These are phyloP conservation scores for Blastobotrys terrestris DNA, from an alignment of 805 yeast species.

Conservation along the genomic window DNA sequence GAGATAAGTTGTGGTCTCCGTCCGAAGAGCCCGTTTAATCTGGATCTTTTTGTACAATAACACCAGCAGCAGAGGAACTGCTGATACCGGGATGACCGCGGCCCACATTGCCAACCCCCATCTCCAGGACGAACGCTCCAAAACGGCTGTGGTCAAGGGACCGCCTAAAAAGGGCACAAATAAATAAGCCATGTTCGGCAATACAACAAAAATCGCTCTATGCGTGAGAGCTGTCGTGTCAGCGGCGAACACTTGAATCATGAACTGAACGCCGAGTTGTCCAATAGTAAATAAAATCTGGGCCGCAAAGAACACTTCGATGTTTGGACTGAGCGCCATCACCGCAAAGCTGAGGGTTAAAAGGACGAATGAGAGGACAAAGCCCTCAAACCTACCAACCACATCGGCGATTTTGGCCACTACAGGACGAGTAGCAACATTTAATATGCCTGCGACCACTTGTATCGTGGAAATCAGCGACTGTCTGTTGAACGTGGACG, in stretches of 20 bases:
- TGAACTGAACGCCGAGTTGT: conserved; percentile 32
- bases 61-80: conserved; percentile 20
- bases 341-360: conserved; percentile 28
- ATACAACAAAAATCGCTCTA: conserved; percentile 34
- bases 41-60: conserved; percentile 6
- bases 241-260: conserved; percentile 32
- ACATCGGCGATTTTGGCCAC: conserved; percentile 39
- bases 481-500: conserved; percentile 36
- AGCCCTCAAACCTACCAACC: conserved; percentile 37
- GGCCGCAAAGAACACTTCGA: conserved; percentile 34
- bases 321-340: conserved; percentile 34
- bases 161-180: conserved; percentile 38
- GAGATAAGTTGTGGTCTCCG: neutral
- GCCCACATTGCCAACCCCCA: conserved; percentile 50
- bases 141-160: conserved; percentile 21
- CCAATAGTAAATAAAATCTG: conserved; percentile 36
- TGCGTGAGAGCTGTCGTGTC: conserved; percentile 37
- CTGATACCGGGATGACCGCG: conserved; percentile 38
- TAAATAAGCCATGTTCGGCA: conserved; percentile 36
- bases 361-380: conserved; percentile 26
- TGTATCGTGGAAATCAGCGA: conserved; percentile 37
- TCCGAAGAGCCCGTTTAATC: neutral
- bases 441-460: conserved; percentile 36
- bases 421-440: conserved; percentile 35
- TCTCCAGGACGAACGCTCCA: conserved; percentile 40